phyloP scores from a whole-genome alignment of 2,329 filamentous ascomycete genomes.

The Aureobasidium zeae region DNA sequence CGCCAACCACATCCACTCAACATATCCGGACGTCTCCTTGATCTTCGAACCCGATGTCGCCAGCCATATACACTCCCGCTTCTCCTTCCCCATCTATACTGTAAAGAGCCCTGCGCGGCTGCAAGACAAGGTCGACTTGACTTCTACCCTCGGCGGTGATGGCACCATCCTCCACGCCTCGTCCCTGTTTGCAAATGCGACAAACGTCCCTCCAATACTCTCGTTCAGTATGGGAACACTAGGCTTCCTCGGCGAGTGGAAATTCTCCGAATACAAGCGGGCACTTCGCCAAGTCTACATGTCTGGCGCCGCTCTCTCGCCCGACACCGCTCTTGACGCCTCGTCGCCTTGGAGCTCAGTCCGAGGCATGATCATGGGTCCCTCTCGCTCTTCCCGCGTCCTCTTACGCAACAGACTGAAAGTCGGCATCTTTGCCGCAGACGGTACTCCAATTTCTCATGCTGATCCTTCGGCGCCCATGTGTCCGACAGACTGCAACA shows the following conservation, averaged over 20 bases:
- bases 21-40: slow-evolving; percentile 72
- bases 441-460: slow-evolving; percentile 43
- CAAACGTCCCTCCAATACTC: slow-evolving; percentile 77
- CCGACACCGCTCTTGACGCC: slow-evolving; percentile 27
- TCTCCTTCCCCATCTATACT: slow-evolving; percentile 66
- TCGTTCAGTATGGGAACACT: slow-evolving; percentile 96
- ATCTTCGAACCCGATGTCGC: slow-evolving; percentile 75
- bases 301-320: slow-evolving; percentile 51
- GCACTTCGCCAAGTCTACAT: slow-evolving; percentile 92
- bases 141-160: slow-evolving; percentile 86
- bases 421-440: slow-evolving; percentile 69
- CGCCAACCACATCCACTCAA: slow-evolving; percentile 59
- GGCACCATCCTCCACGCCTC: slow-evolving; percentile 81
- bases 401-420: slow-evolving; percentile 79
- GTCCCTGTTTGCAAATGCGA: slow-evolving; percentile 73
- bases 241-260: slow-evolving; percentile 94
- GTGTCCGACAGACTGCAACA: neutral
- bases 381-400: slow-evolving; percentile 64
- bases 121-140: slow-evolving; percentile 72
- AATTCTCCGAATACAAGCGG: slow-evolving; percentile 83
- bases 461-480: slow-evolving; percentile 18
- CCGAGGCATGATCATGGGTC: slow-evolving; percentile 72
- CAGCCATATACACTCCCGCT: slow-evolving; percentile 55
- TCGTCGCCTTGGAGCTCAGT: slow-evolving; percentile 60
- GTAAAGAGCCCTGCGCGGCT: slow-evolving; percentile 29